Evolutionary conservation across 805 yeast species (phyloP), one percentile per base, ranked within the genome.

Genomic region (Phaffomyces antillensis): DNA sequence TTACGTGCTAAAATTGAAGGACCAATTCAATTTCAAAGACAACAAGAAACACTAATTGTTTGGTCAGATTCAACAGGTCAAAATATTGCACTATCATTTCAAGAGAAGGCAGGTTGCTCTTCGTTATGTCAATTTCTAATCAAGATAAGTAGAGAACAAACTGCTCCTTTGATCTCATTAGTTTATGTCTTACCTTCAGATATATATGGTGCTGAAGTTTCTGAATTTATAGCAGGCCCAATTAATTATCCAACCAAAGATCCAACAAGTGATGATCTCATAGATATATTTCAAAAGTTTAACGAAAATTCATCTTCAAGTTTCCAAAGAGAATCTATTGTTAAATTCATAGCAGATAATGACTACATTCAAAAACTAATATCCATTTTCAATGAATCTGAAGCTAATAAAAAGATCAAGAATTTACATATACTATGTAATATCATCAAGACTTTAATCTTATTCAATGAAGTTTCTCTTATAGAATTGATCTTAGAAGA

Each of bases 31-130:
- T 91, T 86, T 60, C 97, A 91, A 60, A 76, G 95, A 57, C 98
- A 93, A 58, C 96, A 89, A 59, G 97, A 89, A 47, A 89, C 97
- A 0, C 68, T 91, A 40, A 87, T 91, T 10, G 96, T 91, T 18
- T 91, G 98, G 98, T 85, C 95, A 10, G 96, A 87, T 57, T 56
- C 66, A 3, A 72, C 75, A 17, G 79, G 83, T 8, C 74, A 73
- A 43, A 95, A 88, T 62, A 78, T 87, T 51, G 98, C 98, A 2
- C 70, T 91, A 23, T 84, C 95, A 39, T 91, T 91, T 62, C 96
- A 91, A 62, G 97, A 89, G 56, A 80, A 86, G 32, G 84, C 83
- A 39, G 98, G 97, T 0, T 91, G 99, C 63, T 76, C 86, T 12
- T 76, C 80, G 7, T 58, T 90, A 37, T 88, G 96, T 60, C 91